Percentiles rank a stretch among this genome's conserved stretches.
Evolutionary conservation across 441 rosid genomes (phyloP).

Genomic region (Erodium chrysanthum): DNA sequence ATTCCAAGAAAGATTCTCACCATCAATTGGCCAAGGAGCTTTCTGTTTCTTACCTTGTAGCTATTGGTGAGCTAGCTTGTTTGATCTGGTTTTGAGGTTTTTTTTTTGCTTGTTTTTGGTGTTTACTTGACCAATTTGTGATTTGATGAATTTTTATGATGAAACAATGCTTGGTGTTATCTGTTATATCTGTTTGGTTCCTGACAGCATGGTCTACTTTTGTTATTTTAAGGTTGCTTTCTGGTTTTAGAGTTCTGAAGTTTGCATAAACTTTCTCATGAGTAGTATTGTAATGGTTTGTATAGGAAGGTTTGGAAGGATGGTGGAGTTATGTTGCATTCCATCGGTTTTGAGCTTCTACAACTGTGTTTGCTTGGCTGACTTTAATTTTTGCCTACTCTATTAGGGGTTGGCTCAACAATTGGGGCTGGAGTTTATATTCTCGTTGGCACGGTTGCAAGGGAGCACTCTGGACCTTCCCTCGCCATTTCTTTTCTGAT

Average conservation of each 20-base stretch:
- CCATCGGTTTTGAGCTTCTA: neutral
- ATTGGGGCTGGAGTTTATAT: slow-evolving; percentile 98
- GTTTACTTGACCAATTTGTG: neutral
- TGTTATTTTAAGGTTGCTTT: neutral
- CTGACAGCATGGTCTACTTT: neutral
- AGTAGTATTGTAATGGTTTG: neutral
- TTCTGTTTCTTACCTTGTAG: slow-evolving; percentile 68
- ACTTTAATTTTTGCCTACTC: neutral
- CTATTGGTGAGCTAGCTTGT: slow-evolving; percentile 45
- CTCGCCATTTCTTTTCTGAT: slow-evolving; percentile 71
- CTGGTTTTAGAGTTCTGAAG: neutral
- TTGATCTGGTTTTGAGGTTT: neutral
- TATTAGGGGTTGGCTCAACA: slow-evolving; percentile 84
- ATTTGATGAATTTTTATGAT: neutral
- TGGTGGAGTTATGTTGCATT: neutral
- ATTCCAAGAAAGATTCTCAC: slow-evolving; percentile 24
- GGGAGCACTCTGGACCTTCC: slow-evolving; percentile 97
- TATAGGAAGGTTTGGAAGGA: neutral
- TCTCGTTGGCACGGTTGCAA: slow-evolving; percentile 94
- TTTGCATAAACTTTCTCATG: neutral
- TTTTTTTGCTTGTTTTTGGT: neutral
- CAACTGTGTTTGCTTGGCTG: neutral
- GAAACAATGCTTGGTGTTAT: neutral
- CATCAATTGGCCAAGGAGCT: slow-evolving; percentile 71
- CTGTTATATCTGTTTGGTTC: neutral